Conservation (phyloP, 2,329 filamentous ascomycete genomes). For the Fusarium ramigenum region DNA sequence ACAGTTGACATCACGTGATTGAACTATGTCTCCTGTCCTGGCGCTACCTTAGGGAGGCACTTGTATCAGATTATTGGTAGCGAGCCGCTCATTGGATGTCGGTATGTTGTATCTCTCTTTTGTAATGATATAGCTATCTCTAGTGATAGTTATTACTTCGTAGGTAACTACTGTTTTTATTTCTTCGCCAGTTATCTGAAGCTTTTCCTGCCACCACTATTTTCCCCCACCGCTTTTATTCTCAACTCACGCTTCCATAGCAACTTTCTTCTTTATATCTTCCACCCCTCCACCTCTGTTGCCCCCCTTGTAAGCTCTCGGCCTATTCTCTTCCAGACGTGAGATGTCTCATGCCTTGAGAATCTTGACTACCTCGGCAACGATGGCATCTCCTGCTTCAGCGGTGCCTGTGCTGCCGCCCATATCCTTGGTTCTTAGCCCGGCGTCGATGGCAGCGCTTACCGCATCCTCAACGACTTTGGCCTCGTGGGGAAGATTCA, state of each 20-base stretch:
- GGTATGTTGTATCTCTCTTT: neutral
- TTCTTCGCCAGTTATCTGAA: neutral
- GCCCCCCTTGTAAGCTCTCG: neutral
- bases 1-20: neutral
- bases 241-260: neutral
- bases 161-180: neutral
- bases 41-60: neutral
- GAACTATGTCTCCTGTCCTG: neutral
- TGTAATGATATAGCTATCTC: neutral
- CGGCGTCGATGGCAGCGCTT: constrained; percentile 78
- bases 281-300: neutral
- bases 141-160: neutral
- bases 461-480: constrained; percentile 82
- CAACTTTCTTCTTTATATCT: neutral
- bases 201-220: neutral
- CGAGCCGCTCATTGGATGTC: neutral
- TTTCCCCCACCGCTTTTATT: neutral
- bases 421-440: constrained; percentile 82
- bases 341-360: constrained; percentile 21
- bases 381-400: constrained; percentile 81
- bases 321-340: neutral
- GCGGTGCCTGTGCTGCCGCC: constrained; percentile 77
- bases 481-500: constrained; percentile 79
- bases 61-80: neutral
- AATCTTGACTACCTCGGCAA: constrained; percentile 44